A percentile compares a stretch with the other conserved stretches of the same genome.
Evolutionary conservation across 2,329 filamentous ascomycete species (phyloP).

Genomic region (Fusarium caatingaense): DNA sequence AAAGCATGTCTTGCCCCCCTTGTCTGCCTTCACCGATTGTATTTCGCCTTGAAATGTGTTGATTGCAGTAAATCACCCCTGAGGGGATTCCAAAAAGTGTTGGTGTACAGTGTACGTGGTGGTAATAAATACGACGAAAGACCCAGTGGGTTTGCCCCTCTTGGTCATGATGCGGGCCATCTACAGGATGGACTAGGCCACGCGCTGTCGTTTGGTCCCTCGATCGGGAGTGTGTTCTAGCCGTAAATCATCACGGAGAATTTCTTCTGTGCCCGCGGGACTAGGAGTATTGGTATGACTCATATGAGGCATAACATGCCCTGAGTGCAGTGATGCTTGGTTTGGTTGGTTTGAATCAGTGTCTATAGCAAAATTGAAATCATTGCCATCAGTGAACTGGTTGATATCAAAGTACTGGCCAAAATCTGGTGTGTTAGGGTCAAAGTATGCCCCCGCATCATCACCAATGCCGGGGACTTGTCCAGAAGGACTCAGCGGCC

Average conservation of each 20-base stretch:
- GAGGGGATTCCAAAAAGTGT: not conserved
- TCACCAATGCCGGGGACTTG: constrained; percentile 77
- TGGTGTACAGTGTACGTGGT: not conserved
- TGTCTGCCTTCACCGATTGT: not conserved
- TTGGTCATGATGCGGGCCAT: too few species aligned
- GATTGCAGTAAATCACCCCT: not conserved
- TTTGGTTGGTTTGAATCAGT: constrained; percentile 44
- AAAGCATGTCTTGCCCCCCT: constrained; percentile 4
- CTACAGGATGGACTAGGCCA: constrained; percentile 43
- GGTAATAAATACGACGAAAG: constrained; percentile 14
- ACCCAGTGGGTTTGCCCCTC: not conserved
- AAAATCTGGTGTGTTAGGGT: constrained; percentile 57
- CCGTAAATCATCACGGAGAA: constrained; percentile 57
- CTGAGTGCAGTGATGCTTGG: constrained; percentile 50
- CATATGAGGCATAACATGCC: constrained; percentile 14
- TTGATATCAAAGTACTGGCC: constrained; percentile 64
- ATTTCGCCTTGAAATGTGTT: not conserved
- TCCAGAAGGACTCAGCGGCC: constrained; percentile 83
- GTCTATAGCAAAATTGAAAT: constrained; percentile 65
- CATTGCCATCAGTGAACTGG: constrained; percentile 58
- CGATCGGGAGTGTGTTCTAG: constrained; percentile 42
- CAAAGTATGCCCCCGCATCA: constrained; percentile 53
- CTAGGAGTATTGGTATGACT: constrained; percentile 55
- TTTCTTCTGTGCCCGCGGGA: constrained; percentile 63
- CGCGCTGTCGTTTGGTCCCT: constrained; percentile 54